These are phyloP conservation scores for Fagus crenata DNA, from an alignment of 306 rosid genomes.

Conservation along the genomic window DNA sequence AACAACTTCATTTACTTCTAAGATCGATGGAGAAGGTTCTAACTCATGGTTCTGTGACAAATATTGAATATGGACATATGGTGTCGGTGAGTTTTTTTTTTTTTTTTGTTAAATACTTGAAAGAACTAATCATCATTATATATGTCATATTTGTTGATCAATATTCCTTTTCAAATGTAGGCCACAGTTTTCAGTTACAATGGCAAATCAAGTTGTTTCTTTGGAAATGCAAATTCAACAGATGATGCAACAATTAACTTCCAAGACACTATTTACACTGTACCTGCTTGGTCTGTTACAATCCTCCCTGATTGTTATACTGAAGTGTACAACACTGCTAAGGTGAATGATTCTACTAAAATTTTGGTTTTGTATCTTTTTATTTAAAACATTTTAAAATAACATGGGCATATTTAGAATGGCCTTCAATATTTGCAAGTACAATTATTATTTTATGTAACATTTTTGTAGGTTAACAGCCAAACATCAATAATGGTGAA, in stretches of 20 bases:
- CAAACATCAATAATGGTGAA: constrained; percentile 29
- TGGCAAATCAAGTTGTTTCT: constrained; percentile 33
- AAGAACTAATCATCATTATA: background rate
- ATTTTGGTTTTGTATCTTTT: background rate
- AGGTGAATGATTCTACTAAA: constrained; percentile 11
- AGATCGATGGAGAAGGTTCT: constrained; percentile 24
- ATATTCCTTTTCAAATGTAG: background rate
- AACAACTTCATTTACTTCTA: constrained; percentile 26
- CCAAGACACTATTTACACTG: background rate
- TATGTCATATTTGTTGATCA: background rate
- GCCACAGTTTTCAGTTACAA: constrained; percentile 24
- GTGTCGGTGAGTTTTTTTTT: constrained; percentile 2
- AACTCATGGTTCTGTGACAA: constrained; percentile 1
- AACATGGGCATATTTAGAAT: too few relatives aligned
- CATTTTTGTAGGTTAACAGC: constrained; percentile 24
- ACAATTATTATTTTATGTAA: background rate
- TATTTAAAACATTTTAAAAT: background rate
- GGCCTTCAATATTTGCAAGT: too few relatives aligned
- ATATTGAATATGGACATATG: background rate
- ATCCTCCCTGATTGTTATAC: constrained; percentile 27
- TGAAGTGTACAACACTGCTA: constrained; percentile 47
- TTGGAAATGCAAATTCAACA: constrained; percentile 25
- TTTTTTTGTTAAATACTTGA: background rate
- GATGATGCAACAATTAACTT: constrained; percentile 23
- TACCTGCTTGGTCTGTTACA: constrained; percentile 45